Percentiles rank a stretch among this genome's conserved stretches.
These are phyloP conservation scores for Termitomyces bulborhizus DNA, from an alignment of 768 basidiomycete genomes.

Conservation along the genomic window DNA sequence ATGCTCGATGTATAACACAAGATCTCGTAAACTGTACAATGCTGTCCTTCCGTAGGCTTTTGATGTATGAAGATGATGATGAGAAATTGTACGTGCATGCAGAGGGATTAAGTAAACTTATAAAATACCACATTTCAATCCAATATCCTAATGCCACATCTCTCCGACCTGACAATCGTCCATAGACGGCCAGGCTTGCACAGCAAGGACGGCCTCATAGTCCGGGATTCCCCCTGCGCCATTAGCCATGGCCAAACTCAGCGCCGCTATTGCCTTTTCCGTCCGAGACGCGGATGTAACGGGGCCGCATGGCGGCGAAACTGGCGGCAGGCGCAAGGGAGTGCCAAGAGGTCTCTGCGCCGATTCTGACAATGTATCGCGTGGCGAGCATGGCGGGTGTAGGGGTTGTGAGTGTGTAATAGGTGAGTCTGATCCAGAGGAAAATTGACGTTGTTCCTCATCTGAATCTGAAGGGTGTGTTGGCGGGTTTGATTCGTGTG, in stretches of 20 bases:
- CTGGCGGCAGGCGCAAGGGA: neutral
- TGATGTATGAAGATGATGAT: constrained; percentile 3
- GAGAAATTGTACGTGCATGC: constrained; percentile 2
- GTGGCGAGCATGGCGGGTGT: neutral
- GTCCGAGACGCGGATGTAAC: constrained; percentile 33
- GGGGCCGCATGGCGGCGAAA: neutral
- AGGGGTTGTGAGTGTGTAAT: neutral
- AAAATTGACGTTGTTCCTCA: constrained; percentile 23
- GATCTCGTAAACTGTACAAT: neutral
- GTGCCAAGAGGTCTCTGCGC: neutral
- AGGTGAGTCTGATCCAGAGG: constrained; percentile 7
- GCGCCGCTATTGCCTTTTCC: constrained; percentile 56
- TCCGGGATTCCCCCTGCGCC: constrained; percentile 57
- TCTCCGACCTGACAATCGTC: constrained; percentile 50
- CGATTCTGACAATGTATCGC: neutral
- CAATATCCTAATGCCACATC: constrained; percentile 34
- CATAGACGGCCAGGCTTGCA: constrained; percentile 23
- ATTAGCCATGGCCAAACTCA: constrained; percentile 55
- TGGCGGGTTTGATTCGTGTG: constrained; percentile 21
- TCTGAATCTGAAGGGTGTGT: constrained; percentile 29
- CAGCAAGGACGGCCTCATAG: constrained; percentile 40
- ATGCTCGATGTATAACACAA: neutral
- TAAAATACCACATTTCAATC: neutral
- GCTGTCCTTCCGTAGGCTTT: neutral
- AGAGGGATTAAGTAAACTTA: neutral